Evolutionary conservation across 768 basidiomycete species (phyloP).

Genomic region (Phlebiopsis gigantea): DNA sequence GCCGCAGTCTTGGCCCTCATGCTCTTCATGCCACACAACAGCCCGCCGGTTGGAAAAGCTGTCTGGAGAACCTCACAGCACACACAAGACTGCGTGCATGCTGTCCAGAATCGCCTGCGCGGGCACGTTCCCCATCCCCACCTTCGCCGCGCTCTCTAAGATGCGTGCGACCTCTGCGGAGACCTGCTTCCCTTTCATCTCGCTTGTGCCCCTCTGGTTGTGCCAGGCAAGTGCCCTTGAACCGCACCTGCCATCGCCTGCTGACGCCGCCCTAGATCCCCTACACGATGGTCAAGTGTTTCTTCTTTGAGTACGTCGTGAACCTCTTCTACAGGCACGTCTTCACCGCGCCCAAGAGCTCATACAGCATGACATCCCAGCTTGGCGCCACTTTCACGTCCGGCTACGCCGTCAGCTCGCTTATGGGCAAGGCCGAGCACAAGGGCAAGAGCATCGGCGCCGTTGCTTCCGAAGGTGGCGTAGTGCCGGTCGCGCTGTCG

Average conservation of each 20-base stretch:
- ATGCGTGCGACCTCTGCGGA: conserved; percentile 64
- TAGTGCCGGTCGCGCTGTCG: too few relatives aligned
- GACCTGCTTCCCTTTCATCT: conserved; percentile 83
- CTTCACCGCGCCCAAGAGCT: conserved; percentile 73
- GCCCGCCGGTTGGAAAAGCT: too few relatives aligned
- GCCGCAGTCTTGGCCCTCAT: too few relatives aligned
- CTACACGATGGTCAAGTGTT: conserved; percentile 99
- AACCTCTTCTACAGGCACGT: conserved; percentile 85
- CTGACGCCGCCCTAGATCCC: conserved; percentile 59
- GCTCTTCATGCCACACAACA: too few relatives aligned
- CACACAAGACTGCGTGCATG: too few relatives aligned
- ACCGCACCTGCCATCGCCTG: neutral
- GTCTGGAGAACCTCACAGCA: too few relatives aligned
- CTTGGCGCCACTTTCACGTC: conserved; percentile 87
- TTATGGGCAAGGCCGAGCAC: conserved; percentile 86
- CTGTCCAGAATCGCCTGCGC: too few relatives aligned
- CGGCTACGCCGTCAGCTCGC: conserved; percentile 91
- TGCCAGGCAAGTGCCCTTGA: conserved; percentile 61
- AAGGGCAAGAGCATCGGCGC: conserved; percentile 72
- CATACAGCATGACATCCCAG: conserved; percentile 77
- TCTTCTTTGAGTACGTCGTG: conserved; percentile 89
- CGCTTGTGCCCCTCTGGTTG: conserved; percentile 81
- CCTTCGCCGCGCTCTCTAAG: conserved; percentile 62
- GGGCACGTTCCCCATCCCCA: conserved; percentile 75
- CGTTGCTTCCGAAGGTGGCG: conserved; percentile 69